Conservation (phyloP, 768 basidiomycete genomes). For the Boletus subcaerulescens region DNA sequence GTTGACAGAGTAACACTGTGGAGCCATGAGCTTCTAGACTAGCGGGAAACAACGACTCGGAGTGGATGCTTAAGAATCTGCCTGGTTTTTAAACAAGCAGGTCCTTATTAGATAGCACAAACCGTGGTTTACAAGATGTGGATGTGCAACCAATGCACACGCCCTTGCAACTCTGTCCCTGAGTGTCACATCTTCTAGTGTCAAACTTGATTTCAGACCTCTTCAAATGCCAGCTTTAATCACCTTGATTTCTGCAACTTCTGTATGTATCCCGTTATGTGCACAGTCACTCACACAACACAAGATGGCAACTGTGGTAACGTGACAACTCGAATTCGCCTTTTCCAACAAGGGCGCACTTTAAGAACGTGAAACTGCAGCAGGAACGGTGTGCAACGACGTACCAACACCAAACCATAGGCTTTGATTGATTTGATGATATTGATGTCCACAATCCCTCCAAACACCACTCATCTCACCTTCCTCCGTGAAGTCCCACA, state of each 20-base stretch:
- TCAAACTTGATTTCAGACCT: constrained; percentile 20
- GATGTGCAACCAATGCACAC: too few relatives aligned
- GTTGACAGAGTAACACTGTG: too few relatives aligned
- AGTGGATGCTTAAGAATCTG: too few relatives aligned
- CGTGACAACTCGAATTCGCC: constrained; percentile 24
- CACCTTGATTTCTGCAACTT: constrained; percentile 27
- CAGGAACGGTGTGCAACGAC: not conserved
- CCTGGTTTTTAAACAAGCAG: too few relatives aligned
- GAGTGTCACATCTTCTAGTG: too few relatives aligned
- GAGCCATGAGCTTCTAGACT: too few relatives aligned
- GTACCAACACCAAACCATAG: constrained; percentile 30
- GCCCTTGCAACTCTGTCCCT: too few relatives aligned
- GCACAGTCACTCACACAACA: constrained; percentile 23
- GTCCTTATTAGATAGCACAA: too few relatives aligned
- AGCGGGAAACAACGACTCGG: too few relatives aligned
- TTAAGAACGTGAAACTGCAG: not conserved
- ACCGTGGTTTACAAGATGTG: too few relatives aligned
- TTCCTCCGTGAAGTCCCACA: constrained; percentile 65
- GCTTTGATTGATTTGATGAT: too few relatives aligned
- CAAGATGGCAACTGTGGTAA: constrained; percentile 30
- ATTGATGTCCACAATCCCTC: constrained; percentile 32
- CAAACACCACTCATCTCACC: constrained; percentile 50
- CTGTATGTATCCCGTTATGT: not conserved
- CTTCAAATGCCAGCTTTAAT: constrained; percentile 29
- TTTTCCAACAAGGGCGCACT: not conserved